Base-by-base conservation (phyloP, 495 filamentous ascomycete species). In the Cercophora sp. region DNA sequence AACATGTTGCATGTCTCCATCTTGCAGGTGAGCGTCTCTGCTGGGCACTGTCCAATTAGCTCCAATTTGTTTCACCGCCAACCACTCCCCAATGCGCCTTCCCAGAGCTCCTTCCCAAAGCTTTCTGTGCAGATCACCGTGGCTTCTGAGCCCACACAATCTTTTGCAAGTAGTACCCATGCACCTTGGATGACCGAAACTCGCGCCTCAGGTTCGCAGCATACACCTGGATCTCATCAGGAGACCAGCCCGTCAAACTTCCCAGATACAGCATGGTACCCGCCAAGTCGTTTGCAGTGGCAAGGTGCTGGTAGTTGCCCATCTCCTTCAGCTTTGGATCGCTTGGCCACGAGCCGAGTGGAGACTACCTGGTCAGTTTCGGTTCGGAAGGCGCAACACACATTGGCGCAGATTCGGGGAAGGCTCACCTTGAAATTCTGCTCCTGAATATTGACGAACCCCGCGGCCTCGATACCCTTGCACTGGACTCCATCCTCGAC, bases 241-340 rank as follows among this genome's bases (percentile, higher is more conserved):
- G 49, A 0, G 47, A 51, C 70, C 70, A 73, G 8, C 66, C 67
- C 46, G 70, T 40, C 2, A 51, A 51, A 6, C 47, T 65, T 53
- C 58, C 64, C 25, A 69, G 47, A 39, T 59, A 69, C n/a, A 67
- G 51, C 4, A 70, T 24, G 42, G 64, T 69, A 0, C 70, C 70
- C 41, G 70, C 70, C 4, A 59, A 45, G 19, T 71, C 70, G 26
- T 52, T 40, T 8, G 60, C 59, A 0, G 69, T 41, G 8, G 57
- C 61, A 0, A 66, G 32, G 8, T 59, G 54, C 1, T 48, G 37
- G 18, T 50, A 71, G n/a, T 60, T 55, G 1, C 79, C 80, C 22
- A 80, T 66, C 55, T 79, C 70, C 57, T 73, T 80, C 37, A 72
- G 31, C 32, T 68, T 66, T n/a, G 62, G 62, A 29, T 83, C 77